Evolutionary conservation across 1,284 basidiomycete species (phyloP).

Genomic region (Trichosporon sp.): DNA sequence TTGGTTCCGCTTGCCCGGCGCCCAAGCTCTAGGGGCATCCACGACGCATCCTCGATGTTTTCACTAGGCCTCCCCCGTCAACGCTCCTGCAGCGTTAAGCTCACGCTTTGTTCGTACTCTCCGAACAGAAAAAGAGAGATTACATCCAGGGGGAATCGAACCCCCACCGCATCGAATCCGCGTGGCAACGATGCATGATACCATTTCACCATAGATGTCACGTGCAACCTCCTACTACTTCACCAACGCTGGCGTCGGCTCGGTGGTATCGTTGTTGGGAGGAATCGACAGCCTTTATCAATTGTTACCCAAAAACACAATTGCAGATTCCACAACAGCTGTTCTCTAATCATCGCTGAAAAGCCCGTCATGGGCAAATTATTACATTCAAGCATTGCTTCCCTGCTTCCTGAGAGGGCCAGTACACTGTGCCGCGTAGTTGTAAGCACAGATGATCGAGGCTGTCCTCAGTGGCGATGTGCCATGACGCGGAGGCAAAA

Average conservation of each 20-base stretch:
- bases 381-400: not conserved
- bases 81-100: too few species aligned
- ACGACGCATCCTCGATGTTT: too few species aligned
- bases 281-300: too few species aligned
- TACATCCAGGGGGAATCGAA: conserved; percentile 7
- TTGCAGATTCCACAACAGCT: too few species aligned
- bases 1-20: too few species aligned
- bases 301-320: too few species aligned
- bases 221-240: not conserved
- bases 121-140: not conserved
- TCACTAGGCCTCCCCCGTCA: too few species aligned
- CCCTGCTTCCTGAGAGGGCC: not conserved
- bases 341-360: too few species aligned
- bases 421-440: not conserved
- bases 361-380: not conserved
- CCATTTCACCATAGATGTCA: conserved; percentile 6
- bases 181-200: conserved; percentile 3
- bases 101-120: too few species aligned
- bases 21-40: too few species aligned
- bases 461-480: not conserved
- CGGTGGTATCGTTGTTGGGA: too few species aligned
- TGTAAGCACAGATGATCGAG: not conserved
- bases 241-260: too few species aligned
- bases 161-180: conserved; percentile 2
- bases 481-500: not conserved